phyloP scores from a whole-genome alignment of 1,284 basidiomycete genomes.

The Ganoderma sp. region DNA sequence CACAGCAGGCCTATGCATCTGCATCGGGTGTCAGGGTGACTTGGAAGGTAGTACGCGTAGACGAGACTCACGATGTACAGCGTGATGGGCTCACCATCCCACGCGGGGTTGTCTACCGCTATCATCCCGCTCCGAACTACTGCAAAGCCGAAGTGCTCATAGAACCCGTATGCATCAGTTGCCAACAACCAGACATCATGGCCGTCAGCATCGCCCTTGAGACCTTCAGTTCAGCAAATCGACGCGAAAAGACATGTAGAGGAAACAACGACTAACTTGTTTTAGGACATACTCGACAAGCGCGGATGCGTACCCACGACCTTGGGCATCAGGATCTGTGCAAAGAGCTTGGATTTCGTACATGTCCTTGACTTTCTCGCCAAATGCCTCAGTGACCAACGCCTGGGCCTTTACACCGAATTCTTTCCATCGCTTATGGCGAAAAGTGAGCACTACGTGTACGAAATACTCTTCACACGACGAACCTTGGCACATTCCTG shows the following conservation, averaged over 20 bases:
- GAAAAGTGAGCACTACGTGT: background rate
- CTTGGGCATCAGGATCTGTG: conserved; percentile 23
- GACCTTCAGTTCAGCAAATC: background rate
- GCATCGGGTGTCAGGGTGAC: background rate
- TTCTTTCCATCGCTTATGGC: conserved; percentile 15
- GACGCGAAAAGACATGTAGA: background rate
- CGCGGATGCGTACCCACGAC: conserved; percentile 23
- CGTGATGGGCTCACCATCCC: conserved; percentile 21
- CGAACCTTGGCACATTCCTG: conserved; percentile 5
- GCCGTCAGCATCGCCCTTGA: conserved; percentile 13
- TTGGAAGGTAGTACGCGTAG: no score
- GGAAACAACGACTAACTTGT: conserved; percentile 7
- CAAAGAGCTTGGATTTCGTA: conserved; percentile 21
- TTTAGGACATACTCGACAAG: conserved; percentile 19
- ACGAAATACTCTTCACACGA: background rate
- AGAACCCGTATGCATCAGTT: conserved; percentile 19
- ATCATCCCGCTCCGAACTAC: conserved; percentile 1
- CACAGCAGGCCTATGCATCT: conserved; percentile 18
- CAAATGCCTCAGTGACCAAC: conserved; percentile 17
- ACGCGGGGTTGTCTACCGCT: conserved; percentile 17
- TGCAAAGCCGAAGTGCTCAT: conserved; percentile 21
- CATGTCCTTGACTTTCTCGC: conserved; percentile 23
- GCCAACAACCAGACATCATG: conserved; percentile 28
- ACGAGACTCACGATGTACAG: conserved; percentile 19
- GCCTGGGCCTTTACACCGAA: conserved; percentile 7